Evolutionary conservation across 257 asterid species (phyloP).

Genomic region (Thymus mandschuricus): DNA sequence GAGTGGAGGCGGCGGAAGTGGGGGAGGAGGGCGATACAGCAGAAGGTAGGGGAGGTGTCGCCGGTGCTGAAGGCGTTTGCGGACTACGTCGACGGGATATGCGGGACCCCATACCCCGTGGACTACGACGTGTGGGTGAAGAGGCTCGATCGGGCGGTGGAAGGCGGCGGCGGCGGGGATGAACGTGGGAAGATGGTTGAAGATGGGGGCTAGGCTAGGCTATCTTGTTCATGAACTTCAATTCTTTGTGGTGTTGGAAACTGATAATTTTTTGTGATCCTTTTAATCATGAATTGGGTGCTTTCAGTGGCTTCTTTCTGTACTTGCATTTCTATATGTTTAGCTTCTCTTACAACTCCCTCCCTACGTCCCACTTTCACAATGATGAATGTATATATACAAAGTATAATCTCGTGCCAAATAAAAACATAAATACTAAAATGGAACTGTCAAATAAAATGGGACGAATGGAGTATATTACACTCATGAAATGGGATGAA

Average conservation of each 20-base stretch:
- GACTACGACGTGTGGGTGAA: slow-evolving; percentile 77
- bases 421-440: no score
- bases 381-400: no score
- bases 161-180: slow-evolving; percentile 30
- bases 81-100: slow-evolving; percentile 69
- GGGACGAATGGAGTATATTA: no score
- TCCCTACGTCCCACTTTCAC: background rate
- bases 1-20: slow-evolving; percentile 75
- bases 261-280: background rate
- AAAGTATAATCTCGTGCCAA: no score
- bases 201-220: slow-evolving; percentile 44
- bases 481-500: no score
- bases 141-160: slow-evolving; percentile 58
- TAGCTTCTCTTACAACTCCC: background rate
- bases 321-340: background rate
- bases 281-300: slow-evolving; percentile 5
- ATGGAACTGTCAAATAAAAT: no score
- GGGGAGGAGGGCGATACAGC: slow-evolving; percentile 67
- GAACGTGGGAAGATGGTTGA: slow-evolving; percentile 64
- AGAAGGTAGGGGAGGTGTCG: slow-evolving; percentile 66
- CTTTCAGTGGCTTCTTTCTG: slow-evolving; percentile 1
- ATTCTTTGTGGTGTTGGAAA: slow-evolving; percentile 41
- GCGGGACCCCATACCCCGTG: slow-evolving; percentile 77
- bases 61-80: slow-evolving; percentile 75
- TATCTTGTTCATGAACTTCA: slow-evolving; percentile 59